phyloP scores from a whole-genome alignment of 352 stramenopile genomes.

The Globisporangium megalacanthum region DNA sequence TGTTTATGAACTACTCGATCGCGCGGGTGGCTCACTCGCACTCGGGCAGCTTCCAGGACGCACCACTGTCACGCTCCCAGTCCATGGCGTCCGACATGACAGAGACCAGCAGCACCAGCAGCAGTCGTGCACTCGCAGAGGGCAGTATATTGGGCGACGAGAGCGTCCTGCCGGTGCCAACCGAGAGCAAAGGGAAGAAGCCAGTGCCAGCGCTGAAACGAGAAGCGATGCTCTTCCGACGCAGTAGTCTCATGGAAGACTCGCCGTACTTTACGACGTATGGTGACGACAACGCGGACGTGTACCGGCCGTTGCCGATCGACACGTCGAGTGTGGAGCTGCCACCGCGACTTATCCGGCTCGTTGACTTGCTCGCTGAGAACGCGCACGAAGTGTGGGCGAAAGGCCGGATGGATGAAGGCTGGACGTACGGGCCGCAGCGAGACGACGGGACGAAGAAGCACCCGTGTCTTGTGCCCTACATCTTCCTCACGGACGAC shows the following conservation, averaged over 20 bases:
- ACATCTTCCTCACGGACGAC: slow-evolving; percentile 86
- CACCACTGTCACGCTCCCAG: slow-evolving; percentile 52
- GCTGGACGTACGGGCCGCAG: slow-evolving; percentile 80
- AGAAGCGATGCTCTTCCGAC: slow-evolving; percentile 73
- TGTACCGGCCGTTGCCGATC: slow-evolving; percentile 73
- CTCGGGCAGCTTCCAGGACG: slow-evolving; percentile 56
- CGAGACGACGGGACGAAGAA: slow-evolving; percentile 77
- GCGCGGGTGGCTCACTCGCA: slow-evolving; percentile 39
- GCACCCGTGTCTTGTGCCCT: slow-evolving; percentile 80
- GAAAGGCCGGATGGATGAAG: slow-evolving; percentile 83
- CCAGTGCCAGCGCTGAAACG: slow-evolving; percentile 51
- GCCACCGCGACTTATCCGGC: slow-evolving; percentile 47
- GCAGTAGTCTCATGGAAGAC: slow-evolving; percentile 73
- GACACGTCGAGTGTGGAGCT: slow-evolving; percentile 70
- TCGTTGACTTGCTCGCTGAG: slow-evolving; percentile 79
- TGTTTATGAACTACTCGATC: slow-evolving; percentile 87
- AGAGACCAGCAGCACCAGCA: slow-evolving; percentile 16
- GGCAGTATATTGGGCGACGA: slow-evolving; percentile 19
- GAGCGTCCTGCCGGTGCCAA: slow-evolving; percentile 9
- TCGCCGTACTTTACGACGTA: slow-evolving; percentile 75
- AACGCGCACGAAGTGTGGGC: slow-evolving; percentile 87
- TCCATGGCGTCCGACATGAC: slow-evolving; percentile 53
- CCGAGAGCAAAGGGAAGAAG: slow-evolving; percentile 32
- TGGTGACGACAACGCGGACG: slow-evolving; percentile 44
- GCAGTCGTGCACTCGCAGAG: slow-evolving; percentile 22